A percentile compares a stretch with the other conserved stretches of the same genome.
Evolutionary conservation across 73 alveolate species (phyloP).

Genomic region (Tetrahymena elliotti): DNA sequence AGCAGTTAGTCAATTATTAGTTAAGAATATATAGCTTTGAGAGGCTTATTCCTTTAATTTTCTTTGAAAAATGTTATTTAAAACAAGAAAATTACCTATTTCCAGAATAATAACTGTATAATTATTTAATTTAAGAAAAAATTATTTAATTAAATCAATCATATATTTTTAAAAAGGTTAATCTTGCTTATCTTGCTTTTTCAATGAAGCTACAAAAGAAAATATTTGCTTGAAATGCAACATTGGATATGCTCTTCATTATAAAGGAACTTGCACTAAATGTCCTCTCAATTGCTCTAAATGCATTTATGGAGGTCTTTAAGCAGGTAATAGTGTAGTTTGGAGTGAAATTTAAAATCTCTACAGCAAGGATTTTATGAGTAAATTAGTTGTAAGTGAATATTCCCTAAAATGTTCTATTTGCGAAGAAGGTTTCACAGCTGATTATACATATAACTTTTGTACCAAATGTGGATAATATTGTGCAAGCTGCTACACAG

Average conservation of each 20-base stretch:
- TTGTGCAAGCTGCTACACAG: background rate
- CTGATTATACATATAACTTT: too few relatives aligned
- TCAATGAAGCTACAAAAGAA: background rate
- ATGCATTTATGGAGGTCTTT: background rate
- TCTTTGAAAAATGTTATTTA: background rate
- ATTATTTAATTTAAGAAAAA: too few relatives aligned
- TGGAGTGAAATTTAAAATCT: background rate
- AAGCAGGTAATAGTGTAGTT: background rate
- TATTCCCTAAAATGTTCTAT: background rate
- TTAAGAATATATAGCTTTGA: background rate
- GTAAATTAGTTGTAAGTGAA: background rate
- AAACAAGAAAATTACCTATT: background rate
- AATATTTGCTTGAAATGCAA: background rate
- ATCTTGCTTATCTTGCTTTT: background rate
- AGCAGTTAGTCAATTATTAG: background rate
- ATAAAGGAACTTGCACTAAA: background rate
- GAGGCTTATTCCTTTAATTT: too few relatives aligned
- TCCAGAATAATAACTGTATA: background rate
- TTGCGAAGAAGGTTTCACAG: background rate
- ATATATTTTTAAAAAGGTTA: background rate
- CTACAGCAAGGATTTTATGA: background rate
- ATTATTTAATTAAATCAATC: too few relatives aligned
- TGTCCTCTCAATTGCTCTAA: background rate
- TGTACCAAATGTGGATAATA: background rate
- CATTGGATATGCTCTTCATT: background rate